Base-by-base conservation (phyloP, 2,329 filamentous ascomycete species). In the Aspergillus sp. region DNA sequence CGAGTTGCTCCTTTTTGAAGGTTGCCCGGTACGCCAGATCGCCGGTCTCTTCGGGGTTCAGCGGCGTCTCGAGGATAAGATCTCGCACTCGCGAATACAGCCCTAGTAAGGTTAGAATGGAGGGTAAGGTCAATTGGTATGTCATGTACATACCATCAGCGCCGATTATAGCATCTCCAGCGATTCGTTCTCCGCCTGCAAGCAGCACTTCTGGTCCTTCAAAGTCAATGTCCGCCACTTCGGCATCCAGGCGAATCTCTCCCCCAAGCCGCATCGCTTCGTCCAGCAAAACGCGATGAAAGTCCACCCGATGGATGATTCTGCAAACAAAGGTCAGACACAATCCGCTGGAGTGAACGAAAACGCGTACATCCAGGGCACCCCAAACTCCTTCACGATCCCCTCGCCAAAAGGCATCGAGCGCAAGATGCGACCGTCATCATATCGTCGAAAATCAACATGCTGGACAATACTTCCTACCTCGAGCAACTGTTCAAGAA, bases 1-100 rank as follows among this genome's bases (percentile, higher is more conserved):
- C 76, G 13, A 86, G 77, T 7, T 84, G 77, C 0, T 83, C 66
- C 0, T 76, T 72, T 11, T 49, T 50, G 2, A 89, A 77, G 0
- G 87, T 83, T 9, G 88, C 83, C 1, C 87, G 80, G 66, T 89
- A 90, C 0, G 87, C 88, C 15, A 89, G 71, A 68, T 90, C 87
- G 0, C 87, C 87, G 0, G 87, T 89, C 0, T 84, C 81, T 5
- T 80, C 70, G 0, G 86, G 84, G 1, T 74, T 70, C 28, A 82
- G 80, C 1, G 75, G 70, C 0, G 66, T 72, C 0, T 76, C 78
- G 0, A 86, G 72, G 9, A 70, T 50, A 1, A 31, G 23, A 1
- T 59, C 54, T 31, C 68, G 49, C 7, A 62, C 43, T 1, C 49
- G 56, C 5, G 68, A 70, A 62, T 64, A 57, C 13, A 67, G 61